Evolutionary conservation across 2,329 filamentous ascomycete species (phyloP).

Genomic region (Hymenoscyphus salicellus): DNA sequence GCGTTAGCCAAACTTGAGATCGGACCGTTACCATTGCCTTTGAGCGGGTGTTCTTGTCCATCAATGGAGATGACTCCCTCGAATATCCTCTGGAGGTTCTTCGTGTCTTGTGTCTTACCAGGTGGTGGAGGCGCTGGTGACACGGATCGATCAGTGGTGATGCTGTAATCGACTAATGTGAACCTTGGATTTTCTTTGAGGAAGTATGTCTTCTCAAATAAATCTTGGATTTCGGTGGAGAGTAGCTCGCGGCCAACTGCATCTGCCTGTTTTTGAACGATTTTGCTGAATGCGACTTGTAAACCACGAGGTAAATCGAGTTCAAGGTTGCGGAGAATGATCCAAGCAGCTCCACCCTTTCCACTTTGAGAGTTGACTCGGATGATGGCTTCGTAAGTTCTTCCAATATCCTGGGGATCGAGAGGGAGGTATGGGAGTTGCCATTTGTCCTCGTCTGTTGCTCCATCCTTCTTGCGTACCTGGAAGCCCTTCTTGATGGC

Average conservation of each 20-base stretch:
- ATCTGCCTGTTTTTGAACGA: conserved; percentile 82
- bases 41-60: conserved; percentile 72
- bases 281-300: conserved; percentile 83
- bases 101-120: conserved; percentile 72
- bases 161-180: conserved; percentile 85
- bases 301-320: conserved; percentile 90
- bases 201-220: conserved; percentile 90
- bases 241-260: conserved; percentile 78
- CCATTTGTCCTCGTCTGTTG: conserved; percentile 68
- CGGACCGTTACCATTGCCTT: conserved; percentile 82
- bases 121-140: conserved; percentile 67
- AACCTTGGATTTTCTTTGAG: conserved; percentile 81
- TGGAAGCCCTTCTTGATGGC: conserved; percentile 93
- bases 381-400: conserved; percentile 97
- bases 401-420: conserved; percentile 88
- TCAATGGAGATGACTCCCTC: conserved; percentile 82
- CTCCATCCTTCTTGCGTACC: conserved; percentile 59
- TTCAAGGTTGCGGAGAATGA: conserved; percentile 83
- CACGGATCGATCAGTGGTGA: conserved; percentile 74
- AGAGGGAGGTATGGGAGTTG: conserved; percentile 87
- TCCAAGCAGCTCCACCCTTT: conserved; percentile 92
- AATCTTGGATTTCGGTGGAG: conserved; percentile 74
- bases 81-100: conserved; percentile 77
- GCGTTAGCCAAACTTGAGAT: conserved; percentile 86
- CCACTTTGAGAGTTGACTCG: conserved; percentile 95